Percentiles rank a stretch among this genome's conserved stretches.
These are phyloP conservation scores for Pichia sp. DNA, from an alignment of 1,139 yeast genomes.

Conservation along the genomic window DNA sequence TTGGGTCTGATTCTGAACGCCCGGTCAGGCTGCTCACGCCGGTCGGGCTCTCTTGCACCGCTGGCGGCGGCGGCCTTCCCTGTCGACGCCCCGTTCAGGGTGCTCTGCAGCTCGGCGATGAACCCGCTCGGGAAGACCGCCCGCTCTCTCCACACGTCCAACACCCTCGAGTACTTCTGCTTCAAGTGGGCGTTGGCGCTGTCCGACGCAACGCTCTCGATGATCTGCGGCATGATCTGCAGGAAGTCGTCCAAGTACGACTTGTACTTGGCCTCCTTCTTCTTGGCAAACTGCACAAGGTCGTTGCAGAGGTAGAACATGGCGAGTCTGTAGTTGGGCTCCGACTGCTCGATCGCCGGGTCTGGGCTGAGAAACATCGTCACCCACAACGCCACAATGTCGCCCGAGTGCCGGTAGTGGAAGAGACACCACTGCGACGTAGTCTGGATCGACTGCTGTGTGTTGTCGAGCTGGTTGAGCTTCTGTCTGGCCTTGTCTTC, in stretches of 20 bases:
- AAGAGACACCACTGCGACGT: slow-evolving; percentile 83
- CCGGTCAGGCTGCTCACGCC: neutral
- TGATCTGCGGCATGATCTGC: slow-evolving; percentile 35
- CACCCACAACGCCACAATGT: slow-evolving; percentile 63
- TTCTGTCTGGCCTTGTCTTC: slow-evolving; percentile 53
- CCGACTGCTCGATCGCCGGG: slow-evolving; percentile 31
- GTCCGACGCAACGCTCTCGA: slow-evolving; percentile 33
- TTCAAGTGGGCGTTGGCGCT: slow-evolving; percentile 16
- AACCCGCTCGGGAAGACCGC: slow-evolving; percentile 41
- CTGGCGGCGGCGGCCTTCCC: neutral
- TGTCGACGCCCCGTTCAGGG: neutral
- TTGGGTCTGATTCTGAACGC: neutral
- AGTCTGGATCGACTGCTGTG: slow-evolving; percentile 79
- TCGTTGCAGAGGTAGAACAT: slow-evolving; percentile 76
- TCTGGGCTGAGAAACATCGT: slow-evolving; percentile 32
- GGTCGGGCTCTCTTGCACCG: neutral
- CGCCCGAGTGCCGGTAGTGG: slow-evolving; percentile 62
- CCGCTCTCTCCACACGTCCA: slow-evolving; percentile 74
- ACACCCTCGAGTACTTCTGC: slow-evolving; percentile 58
- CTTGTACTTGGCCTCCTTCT: slow-evolving; percentile 52
- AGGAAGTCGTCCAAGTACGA: slow-evolving; percentile 62
- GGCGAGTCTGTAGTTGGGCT: slow-evolving; percentile 47
- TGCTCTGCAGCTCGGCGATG: slow-evolving; percentile 20
- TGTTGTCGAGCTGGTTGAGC: slow-evolving; percentile 60
- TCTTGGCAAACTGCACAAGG: slow-evolving; percentile 73